Evolutionary conservation across 371 early-diverging fungal species (phyloP), one percentile per base, ranked within the genome.

Genomic region (Rhizopus delemar): DNA sequence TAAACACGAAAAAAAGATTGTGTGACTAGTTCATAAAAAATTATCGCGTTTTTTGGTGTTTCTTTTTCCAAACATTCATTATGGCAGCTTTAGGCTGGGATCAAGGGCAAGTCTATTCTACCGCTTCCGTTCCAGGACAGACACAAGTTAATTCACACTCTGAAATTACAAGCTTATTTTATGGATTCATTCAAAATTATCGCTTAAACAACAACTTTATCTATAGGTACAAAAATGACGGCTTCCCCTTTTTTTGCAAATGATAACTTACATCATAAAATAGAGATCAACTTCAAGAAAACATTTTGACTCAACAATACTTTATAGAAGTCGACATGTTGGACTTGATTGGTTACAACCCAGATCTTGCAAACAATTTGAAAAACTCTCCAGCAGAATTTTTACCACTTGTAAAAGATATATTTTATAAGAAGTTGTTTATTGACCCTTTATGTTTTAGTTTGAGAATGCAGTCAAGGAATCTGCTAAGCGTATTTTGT

Each of bases 241-340:
- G 22, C 2, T 22, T 22, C 22, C 22, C 22, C 22, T 22, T 22
- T 22, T 22, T 22, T 2, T 22, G 22, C 22, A 22, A 22, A 22
- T 22, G 22, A 22, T 22, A 22, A 22, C 22, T 22, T 22, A 22
- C 22, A 22, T 22, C 22, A 22, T 22, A 22, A 22, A 39, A 46
- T 59, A 92, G 97, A 77, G 96, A 97, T 75, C 95, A 94, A 80
- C 83, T 97, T 58, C 85, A 88, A 22, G 87, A 90, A 53, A 94
- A 94, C 76, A 62, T 90, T 22, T 79, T 90, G 56, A 73, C 89
- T 43, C 84, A 87, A 68, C 83, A 89, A 57, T 82, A 87, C 69
- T 84, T 83, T 62, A 73, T 97, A 46, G 90, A 95, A 66, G 92
- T 97, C 29, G 90, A 93, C 58, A 71, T 95, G 68, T 86, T 84